Evolutionary conservation across 495 filamentous ascomycete genomes (phyloP).

Genomic region (Aspergillus bertholletiae): DNA sequence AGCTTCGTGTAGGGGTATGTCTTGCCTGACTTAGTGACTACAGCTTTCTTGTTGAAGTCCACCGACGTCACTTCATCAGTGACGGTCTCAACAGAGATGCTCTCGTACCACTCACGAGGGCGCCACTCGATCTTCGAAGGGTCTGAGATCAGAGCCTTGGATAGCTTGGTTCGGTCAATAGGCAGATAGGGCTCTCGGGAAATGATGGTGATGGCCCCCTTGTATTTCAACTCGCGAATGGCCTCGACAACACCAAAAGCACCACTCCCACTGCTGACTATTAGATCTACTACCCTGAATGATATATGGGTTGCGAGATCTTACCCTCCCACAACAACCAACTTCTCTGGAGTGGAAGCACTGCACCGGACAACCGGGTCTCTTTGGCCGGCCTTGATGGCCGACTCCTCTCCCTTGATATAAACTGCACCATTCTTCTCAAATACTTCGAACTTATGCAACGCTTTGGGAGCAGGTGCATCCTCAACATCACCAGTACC

Average conservation of each 20-base stretch:
- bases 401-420: constrained; percentile 72
- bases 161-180: constrained; percentile 93
- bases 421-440: constrained; percentile 81
- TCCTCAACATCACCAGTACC: constrained; percentile 92
- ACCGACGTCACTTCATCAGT: constrained; percentile 72
- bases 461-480: constrained; percentile 79
- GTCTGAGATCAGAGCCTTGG: constrained; percentile 90
- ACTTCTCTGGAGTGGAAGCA: constrained; percentile 59
- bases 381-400: constrained; percentile 74
- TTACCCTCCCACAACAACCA: constrained; percentile 83
- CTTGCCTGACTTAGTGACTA: constrained; percentile 68
- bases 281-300: not conserved
- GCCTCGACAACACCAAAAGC: constrained; percentile 75
- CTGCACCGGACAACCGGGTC: constrained; percentile 70
- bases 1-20: constrained; percentile 79
- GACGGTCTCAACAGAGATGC: constrained; percentile 67
- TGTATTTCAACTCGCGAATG: constrained; percentile 76
- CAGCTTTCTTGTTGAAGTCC: constrained; percentile 69
- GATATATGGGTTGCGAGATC: constrained; percentile 13
- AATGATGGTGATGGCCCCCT: constrained; percentile 77
- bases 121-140: constrained; percentile 71
- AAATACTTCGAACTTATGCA: constrained; percentile 74
- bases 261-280: constrained; percentile 62
- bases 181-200: constrained; percentile 79
- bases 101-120: constrained; percentile 70